Conservation (phyloP, 495 filamentous ascomycete genomes). For the Cercophora sp. region DNA sequence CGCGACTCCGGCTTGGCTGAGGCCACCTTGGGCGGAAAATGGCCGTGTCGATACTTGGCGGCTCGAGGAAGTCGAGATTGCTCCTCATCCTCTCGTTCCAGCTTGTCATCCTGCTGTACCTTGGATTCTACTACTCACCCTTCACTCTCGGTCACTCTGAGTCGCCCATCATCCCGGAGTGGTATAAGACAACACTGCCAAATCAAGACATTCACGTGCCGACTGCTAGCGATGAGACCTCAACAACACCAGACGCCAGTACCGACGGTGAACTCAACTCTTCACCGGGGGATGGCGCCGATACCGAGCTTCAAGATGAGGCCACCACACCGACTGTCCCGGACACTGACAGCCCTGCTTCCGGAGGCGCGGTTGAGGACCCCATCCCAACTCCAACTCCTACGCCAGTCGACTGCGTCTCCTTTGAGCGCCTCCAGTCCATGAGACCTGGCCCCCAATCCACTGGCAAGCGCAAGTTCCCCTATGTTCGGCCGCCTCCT, state of each 20-base stretch:
- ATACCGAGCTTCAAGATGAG: neutral
- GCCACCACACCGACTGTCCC: too few species aligned
- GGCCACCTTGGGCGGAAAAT: too few species aligned
- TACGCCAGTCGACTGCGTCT: conserved; percentile 5
- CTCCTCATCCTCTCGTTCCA: neutral
- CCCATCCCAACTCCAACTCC: neutral
- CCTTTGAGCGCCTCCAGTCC: conserved; percentile 20
- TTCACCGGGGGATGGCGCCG: too few species aligned
- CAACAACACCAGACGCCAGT: neutral
- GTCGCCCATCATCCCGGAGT: neutral
- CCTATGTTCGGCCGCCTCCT: conserved; percentile 52
- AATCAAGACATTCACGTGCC: neutral
- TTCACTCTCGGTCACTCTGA: neutral
- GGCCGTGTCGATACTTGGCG: conserved; percentile 1
- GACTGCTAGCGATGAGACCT: neutral
- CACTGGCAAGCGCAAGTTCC: conserved; percentile 41
- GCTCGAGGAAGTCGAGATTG: neutral
- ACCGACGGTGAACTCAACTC: neutral
- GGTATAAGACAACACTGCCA: neutral
- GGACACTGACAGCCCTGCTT: too few species aligned
- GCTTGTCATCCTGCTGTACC: neutral
- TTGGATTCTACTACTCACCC: neutral
- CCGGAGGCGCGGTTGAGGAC: too few species aligned
- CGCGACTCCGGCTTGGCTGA: too few species aligned
- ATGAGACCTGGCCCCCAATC: conserved; percentile 35